These are phyloP conservation scores for Pythium plurisporium DNA, from an alignment of 352 stramenopile genomes.

Conservation along the genomic window DNA sequence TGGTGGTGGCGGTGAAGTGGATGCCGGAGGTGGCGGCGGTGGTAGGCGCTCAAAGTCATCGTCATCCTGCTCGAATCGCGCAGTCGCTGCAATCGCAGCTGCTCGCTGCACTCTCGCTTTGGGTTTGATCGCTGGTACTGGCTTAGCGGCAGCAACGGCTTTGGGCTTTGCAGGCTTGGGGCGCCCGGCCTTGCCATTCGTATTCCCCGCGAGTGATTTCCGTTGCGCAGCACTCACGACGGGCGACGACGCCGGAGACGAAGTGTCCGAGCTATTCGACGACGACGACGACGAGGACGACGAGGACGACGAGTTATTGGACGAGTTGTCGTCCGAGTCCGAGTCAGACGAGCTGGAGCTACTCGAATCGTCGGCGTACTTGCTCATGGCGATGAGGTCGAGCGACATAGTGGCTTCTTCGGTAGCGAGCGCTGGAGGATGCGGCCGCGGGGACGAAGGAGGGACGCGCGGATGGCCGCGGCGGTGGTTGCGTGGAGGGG, in stretches of 20 bases:
- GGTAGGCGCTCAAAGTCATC: slow-evolving; percentile 14
- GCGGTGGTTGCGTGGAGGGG: slow-evolving; percentile 12
- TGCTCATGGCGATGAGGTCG: slow-evolving; percentile 73
- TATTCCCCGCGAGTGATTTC: slow-evolving; percentile 19
- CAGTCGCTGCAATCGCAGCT: slow-evolving; percentile 12
- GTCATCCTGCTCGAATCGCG: slow-evolving; percentile 11
- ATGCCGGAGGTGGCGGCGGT: slow-evolving; percentile 24
- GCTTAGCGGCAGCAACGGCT: background rate
- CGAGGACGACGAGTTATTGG: slow-evolving; percentile 41
- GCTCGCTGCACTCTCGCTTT: slow-evolving; percentile 12
- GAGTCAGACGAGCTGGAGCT: slow-evolving; percentile 69
- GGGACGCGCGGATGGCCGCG: no score
- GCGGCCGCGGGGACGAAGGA: no score
- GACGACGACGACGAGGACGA: slow-evolving; percentile 32
- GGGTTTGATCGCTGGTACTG: background rate
- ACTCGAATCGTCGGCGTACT: slow-evolving; percentile 72
- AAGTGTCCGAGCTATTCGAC: slow-evolving; percentile 20
- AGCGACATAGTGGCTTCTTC: slow-evolving; percentile 46
- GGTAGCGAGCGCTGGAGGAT: background rate
- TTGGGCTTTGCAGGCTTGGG: slow-evolving; percentile 20
- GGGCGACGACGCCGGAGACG: slow-evolving; percentile 18
- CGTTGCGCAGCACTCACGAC: background rate
- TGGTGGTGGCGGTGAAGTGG: slow-evolving; percentile 29
- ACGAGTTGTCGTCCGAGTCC: slow-evolving; percentile 51
- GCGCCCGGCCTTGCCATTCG: slow-evolving; percentile 3